Percentiles rank a stretch among this genome's conserved stretches.
phyloP scores from a whole-genome alignment of 495 filamentous ascomycete species.

The Penicillium pulvis region DNA sequence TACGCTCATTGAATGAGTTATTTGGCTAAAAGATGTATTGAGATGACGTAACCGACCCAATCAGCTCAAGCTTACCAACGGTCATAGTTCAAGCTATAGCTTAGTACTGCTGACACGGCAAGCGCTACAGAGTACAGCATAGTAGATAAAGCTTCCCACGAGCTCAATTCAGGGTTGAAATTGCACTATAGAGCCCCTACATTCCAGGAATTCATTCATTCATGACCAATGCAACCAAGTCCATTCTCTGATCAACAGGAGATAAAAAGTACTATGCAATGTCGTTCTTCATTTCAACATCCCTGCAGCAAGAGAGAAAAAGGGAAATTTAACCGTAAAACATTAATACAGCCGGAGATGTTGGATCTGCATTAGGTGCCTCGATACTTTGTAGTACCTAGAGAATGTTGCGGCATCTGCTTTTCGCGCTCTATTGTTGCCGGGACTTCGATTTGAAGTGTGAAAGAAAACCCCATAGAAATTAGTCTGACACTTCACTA shows the following conservation, averaged over 20 bases:
- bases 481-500: too few relatives aligned
- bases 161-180: too few relatives aligned
- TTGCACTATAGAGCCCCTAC: conserved; percentile 10
- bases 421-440: conserved; percentile 76
- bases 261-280: conserved; percentile 14
- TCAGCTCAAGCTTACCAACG: background rate
- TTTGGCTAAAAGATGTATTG: background rate
- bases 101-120: background rate
- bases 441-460: conserved; percentile 63
- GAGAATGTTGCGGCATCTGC: conserved; percentile 21
- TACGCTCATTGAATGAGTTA: background rate
- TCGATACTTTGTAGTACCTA: background rate
- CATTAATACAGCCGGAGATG: background rate
- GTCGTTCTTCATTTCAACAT: conserved; percentile 27
- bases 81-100: background rate
- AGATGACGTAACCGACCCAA: background rate
- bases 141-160: too few relatives aligned
- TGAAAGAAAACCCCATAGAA: too few relatives aligned
- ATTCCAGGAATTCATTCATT: conserved; percentile 12
- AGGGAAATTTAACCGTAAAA: background rate
- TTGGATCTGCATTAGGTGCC: conserved; percentile 6
- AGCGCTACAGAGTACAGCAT: background rate
- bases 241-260: conserved; percentile 25
- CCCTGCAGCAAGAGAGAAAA: conserved; percentile 6
- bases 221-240: conserved; percentile 14